phyloP scores from a whole-genome alignment of 805 yeast genomes.

The Candida hungchunana region DNA sequence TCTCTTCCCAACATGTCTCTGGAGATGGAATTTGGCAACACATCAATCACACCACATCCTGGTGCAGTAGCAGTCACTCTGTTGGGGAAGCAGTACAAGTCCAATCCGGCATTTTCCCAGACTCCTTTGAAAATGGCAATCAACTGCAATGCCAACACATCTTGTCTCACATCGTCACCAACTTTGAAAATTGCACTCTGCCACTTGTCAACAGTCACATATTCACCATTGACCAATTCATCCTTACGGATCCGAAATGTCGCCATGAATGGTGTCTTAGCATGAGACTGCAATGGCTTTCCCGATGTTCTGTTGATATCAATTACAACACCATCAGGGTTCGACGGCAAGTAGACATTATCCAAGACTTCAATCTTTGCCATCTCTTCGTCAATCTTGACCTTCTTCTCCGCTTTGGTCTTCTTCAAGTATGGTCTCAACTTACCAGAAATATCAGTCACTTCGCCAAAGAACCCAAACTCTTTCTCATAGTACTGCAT shows the following conservation, averaged over 20 bases:
- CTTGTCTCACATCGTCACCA: conserved; percentile 99
- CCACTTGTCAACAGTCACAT: conserved; percentile 61
- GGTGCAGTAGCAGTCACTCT: conserved; percentile 98
- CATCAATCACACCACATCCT: conserved; percentile 98
- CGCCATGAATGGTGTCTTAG: conserved; percentile 98
- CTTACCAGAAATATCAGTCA: conserved; percentile 91
- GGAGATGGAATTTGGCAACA: conserved; percentile 88
- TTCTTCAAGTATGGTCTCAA: conserved; percentile 92
- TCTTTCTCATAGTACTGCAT: conserved; percentile 71
- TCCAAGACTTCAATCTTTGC: conserved; percentile 62
- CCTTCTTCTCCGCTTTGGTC: conserved; percentile 93
- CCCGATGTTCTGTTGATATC: conserved; percentile 93
- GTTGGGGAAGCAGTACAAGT: conserved; percentile 87
- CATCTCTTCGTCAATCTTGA: conserved; percentile 96
- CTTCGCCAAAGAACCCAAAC: conserved; percentile 84
- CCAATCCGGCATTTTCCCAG: conserved; percentile 85
- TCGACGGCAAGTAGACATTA: conserved; percentile 91
- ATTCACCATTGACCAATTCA: conserved; percentile 38
- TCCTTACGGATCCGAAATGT: conserved; percentile 78
- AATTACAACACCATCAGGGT: conserved; percentile 91
- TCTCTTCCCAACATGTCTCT: conserved; percentile 99
- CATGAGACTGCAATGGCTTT: conserved; percentile 93
- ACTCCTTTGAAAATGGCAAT: conserved; percentile 88
- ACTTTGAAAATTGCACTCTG: conserved; percentile 97
- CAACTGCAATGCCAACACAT: conserved; percentile 87